Evolutionary conservation across 192 early-diverging fungal species (phyloP), one percentile per base, ranked within the genome.

Genomic region (Entomortierella beljakovae): DNA sequence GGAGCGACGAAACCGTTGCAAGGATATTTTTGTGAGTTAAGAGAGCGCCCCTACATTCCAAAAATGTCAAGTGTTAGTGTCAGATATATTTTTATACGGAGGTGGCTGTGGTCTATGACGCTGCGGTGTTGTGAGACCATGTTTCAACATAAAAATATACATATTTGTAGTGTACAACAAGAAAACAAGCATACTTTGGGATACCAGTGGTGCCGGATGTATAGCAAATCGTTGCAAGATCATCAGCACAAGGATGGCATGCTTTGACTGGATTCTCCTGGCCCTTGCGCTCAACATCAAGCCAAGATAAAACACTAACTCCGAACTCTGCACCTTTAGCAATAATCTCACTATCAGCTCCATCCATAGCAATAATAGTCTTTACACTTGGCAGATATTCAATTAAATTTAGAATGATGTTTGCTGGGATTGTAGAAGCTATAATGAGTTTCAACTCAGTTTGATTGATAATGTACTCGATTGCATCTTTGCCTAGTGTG

Each of bases 181-280:
- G 43, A 8, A 50, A 48, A 29, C 52, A 51, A 20, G 29, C 20
- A 38, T 71, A 81, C 80, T 83, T 83, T 33, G 83, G 83, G 5
- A 40, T 81, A 20, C 82, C 84, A 1, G 84, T 87, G 46, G 64
- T 84, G 75, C 92, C 92, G 25, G 88, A 90, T 10, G 95, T 96
- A 81, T 95, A 96, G 52, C 94, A 95, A 43, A 99, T 94, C 25
- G 90, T 92, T 7, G 94, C 94, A 20, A 94, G 68, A 83, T 93
- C 92, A 10, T 91, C 88, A 18, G 87, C 71, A 9, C 59, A 85
- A 15, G 93, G 93, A 7, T 85, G 70, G 33, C 69, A 70, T n/a
- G 82, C 71, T 6, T 85, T 57, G 6, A 82, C 63, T 11, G 80
- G 76, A 48, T 87, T 81, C 32, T 80, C 81, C 26, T 66, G 64